Evolutionary conservation across 2,329 filamentous ascomycete genomes (phyloP), one percentile per base, ranked within the genome.

Genomic region (Fusarium lyarnte): DNA sequence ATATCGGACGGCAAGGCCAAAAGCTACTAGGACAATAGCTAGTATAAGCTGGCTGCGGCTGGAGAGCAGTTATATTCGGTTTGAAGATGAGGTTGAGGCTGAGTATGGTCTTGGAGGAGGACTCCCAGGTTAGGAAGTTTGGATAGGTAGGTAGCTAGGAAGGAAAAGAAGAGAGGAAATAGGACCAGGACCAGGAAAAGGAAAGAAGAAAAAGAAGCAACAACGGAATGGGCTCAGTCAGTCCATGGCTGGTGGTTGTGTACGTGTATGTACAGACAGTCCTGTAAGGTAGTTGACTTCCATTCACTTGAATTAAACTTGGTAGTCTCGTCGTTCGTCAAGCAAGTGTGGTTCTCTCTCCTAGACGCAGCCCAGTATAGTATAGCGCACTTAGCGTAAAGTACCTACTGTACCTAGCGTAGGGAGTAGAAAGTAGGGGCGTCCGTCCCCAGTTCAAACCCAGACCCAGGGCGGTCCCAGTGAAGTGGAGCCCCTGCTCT

Each of bases 241-340:
- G 71, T 77, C 75, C 76, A 77, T 77, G 77, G 70, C 73, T 80
- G 73, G 73, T 76, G 72, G 76, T 77, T 78, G 73, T 74, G 74
- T 76, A 65, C 65, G 69, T 53, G 49, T 67, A 74, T 74, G 66
- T 69, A 66, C 62, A 66, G 64, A 49, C 31, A 63, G 58, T 60
- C 63, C 52, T 65, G 47, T 63, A 52, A 53, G 43, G 58, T 66
- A 66, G 62, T 69, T 69, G 51, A 69, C 66, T 69, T 69, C 52
- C 49, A 58, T 69, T 69, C 64, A 69, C 66, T 69, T 58, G 65
- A 35, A 66, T 62, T 73, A 58, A 31, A 57, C 55, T 70, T 69
- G 63, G 59, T 72, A 73, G 61, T 73, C 53, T 70, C 70, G 70
- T 74, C 42, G 70, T 73, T 66, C 66, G 70, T 71, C 66, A 67